Base-by-base conservation (phyloP, 2,329 filamentous ascomycete genomes). In the Trematosphaeria pertusa region DNA sequence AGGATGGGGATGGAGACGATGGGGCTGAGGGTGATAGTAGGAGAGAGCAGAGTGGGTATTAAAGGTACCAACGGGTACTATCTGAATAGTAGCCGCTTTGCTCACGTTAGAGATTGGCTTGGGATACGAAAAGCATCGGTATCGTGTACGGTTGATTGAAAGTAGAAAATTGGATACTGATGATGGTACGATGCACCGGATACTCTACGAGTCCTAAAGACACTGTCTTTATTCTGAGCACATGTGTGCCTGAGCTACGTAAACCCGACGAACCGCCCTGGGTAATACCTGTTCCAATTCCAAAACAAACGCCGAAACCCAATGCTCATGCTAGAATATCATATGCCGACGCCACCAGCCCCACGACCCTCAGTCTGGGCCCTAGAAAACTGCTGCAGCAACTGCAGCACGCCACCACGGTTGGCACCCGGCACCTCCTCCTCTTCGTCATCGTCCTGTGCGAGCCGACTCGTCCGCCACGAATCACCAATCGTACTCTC, bases 341-440 rank as follows among this genome's bases (percentile, higher is more conserved):
- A 69, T 38, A 67, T 60, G 10, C 66, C 64, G 39, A 69, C 62
- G n/a, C n/a, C n/a, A 11, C 67, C 67, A 15, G 65, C 66, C 5
- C 64, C 75, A 52, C 74, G 71, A 42, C 75, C 78, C 49, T 79
- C 77, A 19, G 76, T 77, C 53, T 83, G 81, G 28, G 81, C 83
- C 69, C 82, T 84, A 52, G 85, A 83, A 59, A 87, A 87, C 61
- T 88, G 84, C 64, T 86, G 82, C 46, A 88, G 75, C 56, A 88
- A 67, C 7, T 85, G 85, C 47, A 88, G 68, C 4, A 88, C 85
- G 2, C 85, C 85, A 2, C 76, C 78, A 4, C 78, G 78, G 24
- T 62, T 72, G 22, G 65, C 65, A 0, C 73, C 74, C 7, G 69
- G 48, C 10, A 47, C 73, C 14, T 79, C 75, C 6, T 79, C 75